Evolutionary conservation across 2,329 filamentous ascomycete species (phyloP).

Genomic region (Alternaria gansuensis): DNA sequence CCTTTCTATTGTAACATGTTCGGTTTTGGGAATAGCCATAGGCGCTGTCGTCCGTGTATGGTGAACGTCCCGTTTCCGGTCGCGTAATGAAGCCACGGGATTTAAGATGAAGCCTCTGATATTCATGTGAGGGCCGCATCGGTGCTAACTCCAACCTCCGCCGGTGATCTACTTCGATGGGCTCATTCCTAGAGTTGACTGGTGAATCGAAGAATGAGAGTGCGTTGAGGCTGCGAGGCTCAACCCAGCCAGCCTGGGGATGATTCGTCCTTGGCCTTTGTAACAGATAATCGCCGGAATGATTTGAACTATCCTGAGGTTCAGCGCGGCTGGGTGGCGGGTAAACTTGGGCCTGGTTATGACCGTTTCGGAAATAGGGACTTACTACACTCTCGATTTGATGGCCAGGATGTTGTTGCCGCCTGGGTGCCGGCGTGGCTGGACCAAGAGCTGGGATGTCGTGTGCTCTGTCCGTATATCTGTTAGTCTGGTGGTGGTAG

Average conservation of each 20-base stretch:
- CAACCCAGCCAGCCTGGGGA: slow-evolving; percentile 26
- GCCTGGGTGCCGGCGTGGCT: slow-evolving; percentile 27
- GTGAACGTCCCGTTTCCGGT: slow-evolving; percentile 17
- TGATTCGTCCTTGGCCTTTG: slow-evolving; percentile 25
- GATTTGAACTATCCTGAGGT: slow-evolving; percentile 40
- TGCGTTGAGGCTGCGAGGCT: slow-evolving; percentile 44
- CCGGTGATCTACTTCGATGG: slow-evolving; percentile 17
- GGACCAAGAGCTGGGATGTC: slow-evolving; percentile 10
- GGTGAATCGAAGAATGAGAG: slow-evolving; percentile 51
- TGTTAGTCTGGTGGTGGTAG: slow-evolving; percentile 14
- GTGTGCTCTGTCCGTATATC: slow-evolving; percentile 16
- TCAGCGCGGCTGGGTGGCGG: slow-evolving; percentile 35
- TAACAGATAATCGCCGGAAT: slow-evolving; percentile 41
- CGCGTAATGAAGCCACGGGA: slow-evolving; percentile 27
- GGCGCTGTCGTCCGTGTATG: slow-evolving; percentile 15
- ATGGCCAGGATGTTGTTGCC: slow-evolving; percentile 22
- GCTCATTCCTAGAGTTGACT: slow-evolving; percentile 32
- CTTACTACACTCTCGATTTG: slow-evolving; percentile 50
- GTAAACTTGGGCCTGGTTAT: slow-evolving; percentile 24
- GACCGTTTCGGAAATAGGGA: slow-evolving; percentile 51
- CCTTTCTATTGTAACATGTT: slow-evolving; percentile 13
- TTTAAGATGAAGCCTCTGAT: slow-evolving; percentile 22
- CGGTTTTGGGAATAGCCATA: slow-evolving; percentile 18
- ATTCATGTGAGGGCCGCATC: slow-evolving; percentile 6
- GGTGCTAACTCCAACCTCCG: slow-evolving; percentile 9